phyloP scores from a whole-genome alignment of 2,329 filamentous ascomycete species.

The Leptosphaerulina australis region DNA sequence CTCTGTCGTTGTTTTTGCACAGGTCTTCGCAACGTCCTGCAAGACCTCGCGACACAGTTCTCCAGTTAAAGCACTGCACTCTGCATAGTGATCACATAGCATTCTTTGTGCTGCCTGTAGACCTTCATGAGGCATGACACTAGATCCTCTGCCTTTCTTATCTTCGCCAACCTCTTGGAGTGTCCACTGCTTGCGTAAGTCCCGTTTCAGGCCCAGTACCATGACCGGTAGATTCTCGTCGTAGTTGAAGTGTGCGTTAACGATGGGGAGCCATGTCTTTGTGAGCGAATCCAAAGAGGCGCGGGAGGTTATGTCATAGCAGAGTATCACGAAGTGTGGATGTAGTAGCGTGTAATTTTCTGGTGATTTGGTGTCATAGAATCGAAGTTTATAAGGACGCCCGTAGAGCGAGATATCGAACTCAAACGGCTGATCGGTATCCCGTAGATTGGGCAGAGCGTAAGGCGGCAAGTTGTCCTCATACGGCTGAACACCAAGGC shows the following conservation, averaged over 20 bases:
- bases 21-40: constrained; percentile 64
- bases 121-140: constrained; percentile 60
- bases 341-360: constrained; percentile 62
- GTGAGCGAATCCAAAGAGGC: constrained; percentile 57
- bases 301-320: constrained; percentile 64
- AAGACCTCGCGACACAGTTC: constrained; percentile 65
- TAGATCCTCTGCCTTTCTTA: constrained; percentile 44
- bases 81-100: constrained; percentile 66
- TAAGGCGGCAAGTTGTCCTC: constrained; percentile 42
- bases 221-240: constrained; percentile 61
- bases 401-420: constrained; percentile 65
- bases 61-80: constrained; percentile 66
- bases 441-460: constrained; percentile 54
- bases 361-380: constrained; percentile 63
- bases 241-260: constrained; percentile 60
- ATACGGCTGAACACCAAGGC: constrained; percentile 38
- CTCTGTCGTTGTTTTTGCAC: constrained; percentile 63
- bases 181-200: constrained; percentile 56
- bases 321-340: constrained; percentile 63
- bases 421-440: constrained; percentile 63
- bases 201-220: constrained; percentile 64
- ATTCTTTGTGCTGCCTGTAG: constrained; percentile 62
- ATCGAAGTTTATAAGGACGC: constrained; percentile 60
- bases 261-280: constrained; percentile 51
- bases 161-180: constrained; percentile 46